A percentile compares a stretch with the other conserved stretches of the same genome.
Conservation (phyloP, 495 filamentous ascomycete species). For the Neurospora sp. region DNA sequence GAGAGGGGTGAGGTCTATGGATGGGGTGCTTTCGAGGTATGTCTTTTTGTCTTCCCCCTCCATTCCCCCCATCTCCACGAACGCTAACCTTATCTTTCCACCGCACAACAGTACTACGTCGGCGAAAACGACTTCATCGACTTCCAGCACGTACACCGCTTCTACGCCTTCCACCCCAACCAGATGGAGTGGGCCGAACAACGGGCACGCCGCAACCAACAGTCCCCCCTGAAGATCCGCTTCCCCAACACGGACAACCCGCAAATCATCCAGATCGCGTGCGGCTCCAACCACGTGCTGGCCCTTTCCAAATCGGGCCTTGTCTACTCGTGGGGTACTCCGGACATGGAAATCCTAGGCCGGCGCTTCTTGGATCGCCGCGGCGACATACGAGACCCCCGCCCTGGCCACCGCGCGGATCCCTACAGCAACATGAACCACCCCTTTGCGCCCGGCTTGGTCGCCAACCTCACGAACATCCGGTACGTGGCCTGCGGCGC, state of each 20-base stretch:
- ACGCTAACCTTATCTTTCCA: background rate
- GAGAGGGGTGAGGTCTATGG: constrained; percentile 55
- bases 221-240: background rate
- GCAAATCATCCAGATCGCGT: constrained; percentile 43
- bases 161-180: background rate
- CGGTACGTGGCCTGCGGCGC: constrained; percentile 44
- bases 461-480: constrained; percentile 48
- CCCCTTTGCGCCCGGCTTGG: constrained; percentile 32
- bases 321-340: constrained; percentile 60
- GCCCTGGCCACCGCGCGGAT: background rate
- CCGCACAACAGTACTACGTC: constrained; percentile 1
- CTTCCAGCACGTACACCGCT: background rate
- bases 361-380: constrained; percentile 38
- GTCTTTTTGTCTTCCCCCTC: background rate
- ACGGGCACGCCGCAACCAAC: background rate
- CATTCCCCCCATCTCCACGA: too few relatives aligned
- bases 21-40: constrained; percentile 58
- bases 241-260: constrained; percentile 31
- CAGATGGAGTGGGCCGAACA: background rate
- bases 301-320: constrained; percentile 49
- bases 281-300: constrained; percentile 58
- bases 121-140: background rate
- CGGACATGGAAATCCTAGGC: constrained; percentile 61
- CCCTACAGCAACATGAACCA: constrained; percentile 46
- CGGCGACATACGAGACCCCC: constrained; percentile 40